Evolutionary conservation across 371 early-diverging fungal species (phyloP), one percentile per base, ranked within the genome.

Genomic region (Mortierella sp.): DNA sequence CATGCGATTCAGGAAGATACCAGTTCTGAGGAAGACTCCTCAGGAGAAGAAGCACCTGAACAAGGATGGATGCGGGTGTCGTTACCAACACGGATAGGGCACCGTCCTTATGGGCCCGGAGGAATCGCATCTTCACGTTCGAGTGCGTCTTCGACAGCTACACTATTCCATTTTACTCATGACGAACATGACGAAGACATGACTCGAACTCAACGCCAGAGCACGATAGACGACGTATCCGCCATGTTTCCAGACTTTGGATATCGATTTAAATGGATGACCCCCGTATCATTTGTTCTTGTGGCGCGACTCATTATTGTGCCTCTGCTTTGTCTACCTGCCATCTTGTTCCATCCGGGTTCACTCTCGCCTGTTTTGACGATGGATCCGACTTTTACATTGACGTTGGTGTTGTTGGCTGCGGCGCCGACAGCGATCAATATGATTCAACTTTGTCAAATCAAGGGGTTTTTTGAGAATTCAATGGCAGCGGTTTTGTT

Each of bases 351-450:
- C n/a, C 84, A 85, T 68, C 83, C 81, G 1, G 47, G 43, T 1
- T 83, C 75, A 47, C 74, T 77, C 28, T 84, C 87, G 4, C 68
- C 68, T 0, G 62, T 87, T 4, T 81, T 86, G 23, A 82, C 79
- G 2, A 60, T 56, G 64, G 89, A 89, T 29, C 87, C 87, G 19
- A 81, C 86, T 11, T 87, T 89, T 67, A 60, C 82, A 0, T 66
- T 83, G 47, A 77, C 82, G 60, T 75, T 88, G 75, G 77, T 89
- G 9, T 76, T 89, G n/a, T 68, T 87, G 23, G 87, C 85, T 3
- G 86, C 84, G 28, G 75, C 86, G 4, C 90, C 90, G 2, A 88
- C 88, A 0, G 88, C 90, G 1, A 86, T 89, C 62, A 89, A 87
- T 51, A 68, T 87, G 25, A 82, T 83, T 2, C 90, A 89, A 57